These are phyloP conservation scores for Didymella keratinophila DNA, from an alignment of 2,329 filamentous ascomycete species.

Conservation along the genomic window DNA sequence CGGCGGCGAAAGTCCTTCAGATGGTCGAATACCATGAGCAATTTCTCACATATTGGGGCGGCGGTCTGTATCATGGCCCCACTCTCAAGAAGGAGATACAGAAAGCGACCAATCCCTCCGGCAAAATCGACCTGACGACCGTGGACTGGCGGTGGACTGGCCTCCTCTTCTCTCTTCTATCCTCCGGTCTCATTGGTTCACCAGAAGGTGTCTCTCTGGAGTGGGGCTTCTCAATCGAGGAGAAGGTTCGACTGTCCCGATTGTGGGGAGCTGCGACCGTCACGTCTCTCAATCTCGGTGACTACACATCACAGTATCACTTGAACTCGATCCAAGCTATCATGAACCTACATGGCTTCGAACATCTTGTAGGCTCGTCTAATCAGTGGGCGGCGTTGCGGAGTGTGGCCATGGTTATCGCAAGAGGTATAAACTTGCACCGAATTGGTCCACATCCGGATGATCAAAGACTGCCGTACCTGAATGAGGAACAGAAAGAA, in stretches of 20 bases:
- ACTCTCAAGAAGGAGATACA: conserved; percentile 52
- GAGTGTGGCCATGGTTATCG: conserved; percentile 57
- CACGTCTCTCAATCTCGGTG: conserved; percentile 56
- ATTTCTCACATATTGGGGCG: conserved; percentile 51
- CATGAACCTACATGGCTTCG: conserved; percentile 58
- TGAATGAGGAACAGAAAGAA: conserved; percentile 35
- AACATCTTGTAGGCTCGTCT: conserved; percentile 59
- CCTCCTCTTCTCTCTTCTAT: conserved; percentile 54
- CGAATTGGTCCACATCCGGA: conserved; percentile 40
- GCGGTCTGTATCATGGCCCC: conserved; percentile 50
- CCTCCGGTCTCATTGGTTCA: conserved; percentile 55
- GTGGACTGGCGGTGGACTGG: conserved; percentile 53
- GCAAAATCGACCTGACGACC: conserved; percentile 49
- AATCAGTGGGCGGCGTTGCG: conserved; percentile 58
- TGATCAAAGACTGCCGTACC: conserved; percentile 27
- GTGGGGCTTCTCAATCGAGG: conserved; percentile 57
- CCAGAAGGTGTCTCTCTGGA: conserved; percentile 43
- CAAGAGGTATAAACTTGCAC: conserved; percentile 58
- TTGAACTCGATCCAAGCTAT: conserved; percentile 56
- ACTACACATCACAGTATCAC: conserved; percentile 54
- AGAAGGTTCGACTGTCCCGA: conserved; percentile 53
- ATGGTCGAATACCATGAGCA: conserved; percentile 53
- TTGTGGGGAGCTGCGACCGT: conserved; percentile 58
- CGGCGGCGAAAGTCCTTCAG: conserved; percentile 29
- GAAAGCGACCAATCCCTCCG: conserved; percentile 48